These are phyloP conservation scores for Colletotrichum filicis DNA, from an alignment of 2,329 filamentous ascomycete species.

Conservation along the genomic window DNA sequence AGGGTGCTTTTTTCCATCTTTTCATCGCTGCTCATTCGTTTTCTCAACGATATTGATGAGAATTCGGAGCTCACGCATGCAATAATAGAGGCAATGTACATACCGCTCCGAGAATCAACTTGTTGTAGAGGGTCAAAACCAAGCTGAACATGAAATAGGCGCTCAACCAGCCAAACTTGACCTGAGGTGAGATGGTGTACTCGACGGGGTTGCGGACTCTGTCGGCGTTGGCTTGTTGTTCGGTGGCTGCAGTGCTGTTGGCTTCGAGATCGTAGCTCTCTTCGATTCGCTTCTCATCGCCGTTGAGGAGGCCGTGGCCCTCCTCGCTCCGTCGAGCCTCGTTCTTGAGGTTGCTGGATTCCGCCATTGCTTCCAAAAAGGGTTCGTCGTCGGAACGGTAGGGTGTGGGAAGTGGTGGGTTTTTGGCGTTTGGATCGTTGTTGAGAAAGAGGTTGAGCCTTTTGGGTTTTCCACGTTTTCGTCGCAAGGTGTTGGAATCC, in stretches of 20 bases:
- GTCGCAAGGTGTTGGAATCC: conserved; percentile 13
- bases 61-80: not conserved
- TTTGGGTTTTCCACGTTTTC: not conserved
- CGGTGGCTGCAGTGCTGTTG: conserved; percentile 20
- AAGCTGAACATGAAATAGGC: conserved; percentile 63
- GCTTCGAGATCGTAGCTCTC: conserved; percentile 37
- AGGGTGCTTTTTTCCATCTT: not conserved
- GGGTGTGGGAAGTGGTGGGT: not conserved
- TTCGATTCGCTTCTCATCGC: conserved; percentile 36
- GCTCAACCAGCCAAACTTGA: conserved; percentile 61
- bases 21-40: not conserved
- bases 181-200: conserved; percentile 55
- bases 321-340: conserved; percentile 36
- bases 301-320: conserved; percentile 35
- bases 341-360: conserved; percentile 36
- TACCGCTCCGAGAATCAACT: conserved; percentile 64
- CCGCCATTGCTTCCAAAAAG: conserved; percentile 28
- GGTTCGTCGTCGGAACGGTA: not conserved
- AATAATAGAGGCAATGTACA: conserved; percentile 36
- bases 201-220: conserved; percentile 42
- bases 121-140: conserved; percentile 68
- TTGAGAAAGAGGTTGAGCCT: not conserved
- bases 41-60: not conserved
- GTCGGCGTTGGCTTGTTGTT: conserved; percentile 22
- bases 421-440: not conserved